A percentile compares a stretch with the other conserved stretches of the same genome.
Evolutionary conservation across 2,329 filamentous ascomycete species (phyloP).

Genomic region (Coleophoma crateriformis): DNA sequence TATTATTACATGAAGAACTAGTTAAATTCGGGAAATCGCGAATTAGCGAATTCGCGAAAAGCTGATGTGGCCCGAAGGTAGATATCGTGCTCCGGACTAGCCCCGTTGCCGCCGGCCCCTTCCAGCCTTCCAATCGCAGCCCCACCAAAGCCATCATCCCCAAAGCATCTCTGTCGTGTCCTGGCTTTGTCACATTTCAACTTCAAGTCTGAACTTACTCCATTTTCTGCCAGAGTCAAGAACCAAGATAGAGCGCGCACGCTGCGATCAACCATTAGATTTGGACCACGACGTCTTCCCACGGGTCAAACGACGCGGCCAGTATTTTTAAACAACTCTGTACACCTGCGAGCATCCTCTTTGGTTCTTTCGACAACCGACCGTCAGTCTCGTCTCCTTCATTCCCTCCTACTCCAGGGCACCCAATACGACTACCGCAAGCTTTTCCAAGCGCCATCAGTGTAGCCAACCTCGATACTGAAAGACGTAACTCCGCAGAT

Average conservation of each 20-base stretch:
- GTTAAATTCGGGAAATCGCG: too few relatives aligned
- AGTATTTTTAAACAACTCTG: constrained; percentile 25
- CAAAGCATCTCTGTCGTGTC: constrained; percentile 2
- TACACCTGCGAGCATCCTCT: constrained; percentile 35
- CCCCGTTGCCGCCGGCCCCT: too few relatives aligned
- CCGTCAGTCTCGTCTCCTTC: constrained; percentile 11
- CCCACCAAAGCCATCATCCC: not conserved
- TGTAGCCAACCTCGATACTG: constrained; percentile 22
- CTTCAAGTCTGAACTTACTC: not conserved
- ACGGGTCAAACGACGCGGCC: constrained; percentile 23
- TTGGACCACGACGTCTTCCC: constrained; percentile 24
- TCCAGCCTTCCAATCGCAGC: not conserved
- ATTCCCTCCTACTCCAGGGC: constrained; percentile 23
- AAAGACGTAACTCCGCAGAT: constrained; percentile 9
- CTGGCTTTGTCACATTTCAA: constrained; percentile 1
- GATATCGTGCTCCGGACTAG: too few relatives aligned
- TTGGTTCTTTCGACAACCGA: constrained; percentile 28
- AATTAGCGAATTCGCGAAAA: too few relatives aligned
- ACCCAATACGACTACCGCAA: constrained; percentile 12
- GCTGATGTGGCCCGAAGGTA: too few relatives aligned
- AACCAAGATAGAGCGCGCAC: too few relatives aligned
- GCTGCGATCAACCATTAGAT: too few relatives aligned
- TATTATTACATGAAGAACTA: too few relatives aligned
- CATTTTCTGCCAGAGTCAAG: too few relatives aligned
- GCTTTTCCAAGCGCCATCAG: constrained; percentile 27